Evolutionary conservation across 1,284 basidiomycete species (phyloP).

Genomic region (Pseudozyma thailandica): DNA sequence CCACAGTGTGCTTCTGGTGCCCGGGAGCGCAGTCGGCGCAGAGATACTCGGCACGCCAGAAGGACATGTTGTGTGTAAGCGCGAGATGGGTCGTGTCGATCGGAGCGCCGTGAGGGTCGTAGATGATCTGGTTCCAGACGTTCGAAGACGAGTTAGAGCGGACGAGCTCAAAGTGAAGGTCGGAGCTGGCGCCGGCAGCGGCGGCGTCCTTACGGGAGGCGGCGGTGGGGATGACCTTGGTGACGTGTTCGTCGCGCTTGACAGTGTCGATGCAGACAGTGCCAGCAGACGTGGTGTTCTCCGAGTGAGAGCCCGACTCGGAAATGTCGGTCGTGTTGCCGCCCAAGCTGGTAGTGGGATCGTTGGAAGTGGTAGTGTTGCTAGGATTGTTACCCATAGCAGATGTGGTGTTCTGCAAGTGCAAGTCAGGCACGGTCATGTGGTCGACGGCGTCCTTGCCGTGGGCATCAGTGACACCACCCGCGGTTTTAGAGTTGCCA

Average conservation of each 20-base stretch:
- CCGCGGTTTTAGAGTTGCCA: too few relatives aligned
- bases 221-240: constrained; percentile 36
- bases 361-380: too few relatives aligned
- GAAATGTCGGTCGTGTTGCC: background rate
- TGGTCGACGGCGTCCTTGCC: too few relatives aligned
- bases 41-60: constrained; percentile 40
- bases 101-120: constrained; percentile 17
- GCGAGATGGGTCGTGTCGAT: constrained; percentile 26
- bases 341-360: too few relatives aligned
- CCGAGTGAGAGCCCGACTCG: background rate
- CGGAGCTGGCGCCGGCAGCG: background rate
- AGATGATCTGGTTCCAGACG: constrained; percentile 43
- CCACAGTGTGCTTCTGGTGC: constrained; percentile 21
- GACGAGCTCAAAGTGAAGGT: constrained; percentile 35
- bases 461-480: too few relatives aligned
- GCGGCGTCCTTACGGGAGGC: constrained; percentile 5
- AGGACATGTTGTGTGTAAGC: constrained; percentile 22
- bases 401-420: too few relatives aligned
- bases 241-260: constrained; percentile 33
- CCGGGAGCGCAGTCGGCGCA: constrained; percentile 25
- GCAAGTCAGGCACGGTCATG: too few relatives aligned
- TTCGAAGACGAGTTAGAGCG: constrained; percentile 13
- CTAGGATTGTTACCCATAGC: too few relatives aligned
- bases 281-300: constrained; percentile 1
- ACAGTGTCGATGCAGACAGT: constrained; percentile 39